Evolutionary conservation across 441 rosid species (phyloP).

Genomic region (Gossypium trilobum): DNA sequence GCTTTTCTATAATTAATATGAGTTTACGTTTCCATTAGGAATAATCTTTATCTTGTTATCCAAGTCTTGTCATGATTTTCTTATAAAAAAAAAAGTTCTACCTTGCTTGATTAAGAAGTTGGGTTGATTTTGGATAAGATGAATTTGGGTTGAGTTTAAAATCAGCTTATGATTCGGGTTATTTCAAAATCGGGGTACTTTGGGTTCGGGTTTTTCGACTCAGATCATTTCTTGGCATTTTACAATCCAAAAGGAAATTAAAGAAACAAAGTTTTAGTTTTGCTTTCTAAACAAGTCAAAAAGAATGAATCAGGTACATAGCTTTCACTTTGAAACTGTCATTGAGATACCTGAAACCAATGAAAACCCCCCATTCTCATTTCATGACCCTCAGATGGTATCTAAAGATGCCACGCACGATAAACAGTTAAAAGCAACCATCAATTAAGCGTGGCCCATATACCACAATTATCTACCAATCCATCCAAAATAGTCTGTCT

Average conservation of each 20-base stretch:
- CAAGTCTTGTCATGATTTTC: background rate
- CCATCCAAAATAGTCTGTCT: background rate
- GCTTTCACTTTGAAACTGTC: background rate
- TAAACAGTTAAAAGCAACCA: background rate
- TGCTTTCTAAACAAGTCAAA: background rate
- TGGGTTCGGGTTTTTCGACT: too few species aligned
- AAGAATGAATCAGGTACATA: background rate
- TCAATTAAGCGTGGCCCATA: constrained; percentile 17
- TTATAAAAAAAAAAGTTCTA: background rate
- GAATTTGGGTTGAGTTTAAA: too few species aligned
- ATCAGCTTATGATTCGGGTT: too few species aligned
- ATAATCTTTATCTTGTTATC: background rate
- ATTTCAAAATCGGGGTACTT: too few species aligned
- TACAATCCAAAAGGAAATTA: background rate
- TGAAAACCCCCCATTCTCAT: background rate
- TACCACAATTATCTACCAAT: constrained; percentile 8
- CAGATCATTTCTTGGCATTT: background rate
- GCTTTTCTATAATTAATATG: background rate
- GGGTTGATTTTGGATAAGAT: too few species aligned
- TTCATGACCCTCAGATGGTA: background rate
- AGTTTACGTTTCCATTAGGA: background rate
- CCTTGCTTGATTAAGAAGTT: too few species aligned
- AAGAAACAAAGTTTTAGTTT: background rate
- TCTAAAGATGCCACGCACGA: constrained; percentile 4
- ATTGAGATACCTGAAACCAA: constrained; percentile 5